Percentiles rank a stretch among this genome's conserved stretches.
These are phyloP conservation scores for Blastobotrys arbuscula DNA, from an alignment of 1,139 yeast genomes.

Conservation along the genomic window DNA sequence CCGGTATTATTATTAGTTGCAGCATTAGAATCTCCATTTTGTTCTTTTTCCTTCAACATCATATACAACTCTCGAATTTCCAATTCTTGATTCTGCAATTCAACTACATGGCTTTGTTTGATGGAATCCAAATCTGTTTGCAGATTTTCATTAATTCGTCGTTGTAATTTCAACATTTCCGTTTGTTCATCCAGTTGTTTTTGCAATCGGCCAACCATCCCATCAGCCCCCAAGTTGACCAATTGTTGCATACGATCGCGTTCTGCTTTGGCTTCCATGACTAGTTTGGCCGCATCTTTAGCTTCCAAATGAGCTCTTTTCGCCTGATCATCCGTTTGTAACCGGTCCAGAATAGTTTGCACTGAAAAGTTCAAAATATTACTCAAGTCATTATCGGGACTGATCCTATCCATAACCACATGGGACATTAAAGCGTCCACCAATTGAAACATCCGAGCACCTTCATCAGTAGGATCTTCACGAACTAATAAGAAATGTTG, in stretches of 20 bases:
- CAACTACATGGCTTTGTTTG: conserved; percentile 62
- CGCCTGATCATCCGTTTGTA: conserved; percentile 89
- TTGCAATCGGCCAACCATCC: conserved; percentile 65
- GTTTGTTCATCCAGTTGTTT: conserved; percentile 72
- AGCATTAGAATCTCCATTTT: conserved; percentile 22
- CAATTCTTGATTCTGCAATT: conserved; percentile 79
- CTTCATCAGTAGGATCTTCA: conserved; percentile 48
- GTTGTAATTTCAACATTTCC: conserved; percentile 56
- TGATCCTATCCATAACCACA: conserved; percentile 51
- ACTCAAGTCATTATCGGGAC: conserved; percentile 57
- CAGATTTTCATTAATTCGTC: conserved; percentile 61
- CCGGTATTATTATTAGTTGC: conserved; percentile 36
- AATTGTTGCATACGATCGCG: conserved; percentile 72
- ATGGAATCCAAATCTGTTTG: conserved; percentile 62
- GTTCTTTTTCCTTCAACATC: conserved; percentile 43
- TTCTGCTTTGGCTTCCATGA: conserved; percentile 81
- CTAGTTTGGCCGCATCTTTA: conserved; percentile 56
- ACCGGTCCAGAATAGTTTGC: conserved; percentile 67
- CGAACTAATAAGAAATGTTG: conserved; percentile 69
- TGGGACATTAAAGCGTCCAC: conserved; percentile 81
- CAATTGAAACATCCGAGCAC: conserved; percentile 65
- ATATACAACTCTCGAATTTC: conserved; percentile 83
- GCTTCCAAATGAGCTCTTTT: conserved; percentile 71
- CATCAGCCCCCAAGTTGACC: conserved; percentile 77
- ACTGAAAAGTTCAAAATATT: conserved; percentile 80